Conservation (phyloP, 441 rosid species). For the Raphanus hybrid region DNA sequence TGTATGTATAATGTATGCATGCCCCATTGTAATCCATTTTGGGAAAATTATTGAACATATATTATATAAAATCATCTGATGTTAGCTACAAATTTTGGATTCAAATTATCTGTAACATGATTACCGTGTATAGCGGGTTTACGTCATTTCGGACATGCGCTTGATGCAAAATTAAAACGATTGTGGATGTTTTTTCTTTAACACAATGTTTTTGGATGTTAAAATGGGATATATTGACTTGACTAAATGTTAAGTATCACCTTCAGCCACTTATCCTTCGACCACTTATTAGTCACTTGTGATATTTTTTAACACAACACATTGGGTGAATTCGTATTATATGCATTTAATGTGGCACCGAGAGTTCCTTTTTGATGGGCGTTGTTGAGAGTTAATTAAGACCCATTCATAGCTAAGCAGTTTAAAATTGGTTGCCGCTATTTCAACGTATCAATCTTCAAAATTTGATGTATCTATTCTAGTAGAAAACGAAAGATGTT, state of each 20-base stretch:
- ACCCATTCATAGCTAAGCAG: not conserved
- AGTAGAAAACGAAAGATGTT: constrained; percentile 5
- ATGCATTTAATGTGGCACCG: constrained; percentile 6
- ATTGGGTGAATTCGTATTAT: constrained; percentile 10
- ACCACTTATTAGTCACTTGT: not conserved
- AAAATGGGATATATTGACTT: constrained; percentile 4
- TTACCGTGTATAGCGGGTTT: not conserved
- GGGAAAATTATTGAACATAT: not conserved
- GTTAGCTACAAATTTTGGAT: not conserved
- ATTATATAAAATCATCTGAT: not conserved
- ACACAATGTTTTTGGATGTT: not conserved
- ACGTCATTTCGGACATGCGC: not conserved
- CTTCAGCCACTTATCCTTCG: not conserved
- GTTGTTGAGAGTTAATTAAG: not conserved
- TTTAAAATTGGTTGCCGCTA: not conserved
- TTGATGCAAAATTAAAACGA: not conserved
- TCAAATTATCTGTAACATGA: not conserved
- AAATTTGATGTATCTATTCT: not conserved
- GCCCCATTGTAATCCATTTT: not conserved
- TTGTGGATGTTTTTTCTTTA: not conserved
- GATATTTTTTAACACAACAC: not conserved
- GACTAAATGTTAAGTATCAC: not conserved
- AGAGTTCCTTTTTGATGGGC: not conserved
- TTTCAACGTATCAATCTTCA: not conserved
- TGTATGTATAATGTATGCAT: constrained; percentile 3